Evolutionary conservation across 305 asterid genomes (phyloP), one percentile per base, ranked within the genome.

Genomic region (Fraxinus platypoda): DNA sequence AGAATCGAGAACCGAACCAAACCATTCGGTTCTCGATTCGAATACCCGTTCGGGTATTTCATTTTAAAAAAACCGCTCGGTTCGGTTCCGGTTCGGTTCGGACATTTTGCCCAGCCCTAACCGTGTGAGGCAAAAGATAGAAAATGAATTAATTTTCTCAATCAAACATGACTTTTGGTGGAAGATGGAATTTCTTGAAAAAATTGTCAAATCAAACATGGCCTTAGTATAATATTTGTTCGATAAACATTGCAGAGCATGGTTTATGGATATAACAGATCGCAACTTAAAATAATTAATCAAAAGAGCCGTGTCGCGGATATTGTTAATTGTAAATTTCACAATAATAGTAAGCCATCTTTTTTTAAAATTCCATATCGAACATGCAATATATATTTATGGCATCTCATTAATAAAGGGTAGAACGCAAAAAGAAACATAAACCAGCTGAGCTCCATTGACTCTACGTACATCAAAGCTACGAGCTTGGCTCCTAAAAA

Each of bases 371-470:
- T 49, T 49, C 59, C 21, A 15, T 49, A 57, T 57, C 28, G 28
- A 21, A 23, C 71, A 59, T 59, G 71, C 21, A 68, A 11, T 28
- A 68, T 34, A 68, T 26, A 68, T 28, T 13, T 31, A 70, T 21
- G 19, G 15, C 11, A 12, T 28, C 37, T 68, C 8, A 30, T 1
- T 30, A 12, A 28, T 30, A 12, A 28, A 70, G 19, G 19, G 37
- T 13, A 30, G 7, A 70, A 12, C 31, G 34, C 41, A 70, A 85
- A 77, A 85, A 68, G 84, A 82, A 85, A 84, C 86, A 87, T 83
- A 90, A 89, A 89, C 87, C 91, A 85, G 87, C 87, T 89, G 92
- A 90, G 90, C 87, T 89, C 41, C 80, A 64, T 81, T 82, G 74
- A 21, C 77, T 77, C 66, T 49, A 54, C 57, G 37, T 62, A 66